These are phyloP conservation scores for Fusarium tjaetaba DNA, from an alignment of 2,329 filamentous ascomycete genomes.

Conservation along the genomic window DNA sequence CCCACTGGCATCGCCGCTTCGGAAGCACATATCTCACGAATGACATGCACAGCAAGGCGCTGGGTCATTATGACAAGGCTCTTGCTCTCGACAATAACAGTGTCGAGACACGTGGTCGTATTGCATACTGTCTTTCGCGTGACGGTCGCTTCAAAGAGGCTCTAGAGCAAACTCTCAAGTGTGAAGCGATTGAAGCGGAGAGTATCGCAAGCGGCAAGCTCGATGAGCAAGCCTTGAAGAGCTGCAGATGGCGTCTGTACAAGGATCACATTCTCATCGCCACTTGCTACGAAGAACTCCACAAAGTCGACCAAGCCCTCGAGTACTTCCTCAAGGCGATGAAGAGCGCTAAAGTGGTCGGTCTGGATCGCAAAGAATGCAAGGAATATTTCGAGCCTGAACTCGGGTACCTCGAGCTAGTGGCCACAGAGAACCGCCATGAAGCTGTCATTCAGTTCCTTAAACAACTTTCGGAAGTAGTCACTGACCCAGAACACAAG, in stretches of 20 bases:
- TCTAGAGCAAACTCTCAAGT: constrained; percentile 49
- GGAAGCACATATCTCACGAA: constrained; percentile 54
- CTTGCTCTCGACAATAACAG: constrained; percentile 51
- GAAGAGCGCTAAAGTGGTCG: constrained; percentile 39
- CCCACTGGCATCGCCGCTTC: constrained; percentile 52
- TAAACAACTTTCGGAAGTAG: constrained; percentile 45
- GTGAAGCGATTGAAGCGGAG: constrained; percentile 49
- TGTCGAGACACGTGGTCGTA: constrained; percentile 53
- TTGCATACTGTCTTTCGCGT: constrained; percentile 52
- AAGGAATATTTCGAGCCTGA: constrained; percentile 52
- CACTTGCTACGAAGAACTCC: constrained; percentile 48
- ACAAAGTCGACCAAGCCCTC: constrained; percentile 47
- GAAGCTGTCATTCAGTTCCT: constrained; percentile 50
- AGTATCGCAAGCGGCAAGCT: constrained; percentile 42
- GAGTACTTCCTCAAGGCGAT: constrained; percentile 52
- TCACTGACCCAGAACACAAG: constrained; percentile 37
- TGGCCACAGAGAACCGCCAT: constrained; percentile 51
- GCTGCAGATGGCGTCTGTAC: constrained; percentile 53
- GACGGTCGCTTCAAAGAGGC: constrained; percentile 51
- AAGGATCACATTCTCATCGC: constrained; percentile 54
- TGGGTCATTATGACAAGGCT: constrained; percentile 50
- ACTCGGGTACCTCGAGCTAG: constrained; percentile 49
- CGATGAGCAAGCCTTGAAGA: constrained; percentile 38
- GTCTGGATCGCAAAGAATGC: constrained; percentile 43
- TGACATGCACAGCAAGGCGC: constrained; percentile 49